Conservation (phyloP, 2,329 filamentous ascomycete species). For the Fusarium albidum region DNA sequence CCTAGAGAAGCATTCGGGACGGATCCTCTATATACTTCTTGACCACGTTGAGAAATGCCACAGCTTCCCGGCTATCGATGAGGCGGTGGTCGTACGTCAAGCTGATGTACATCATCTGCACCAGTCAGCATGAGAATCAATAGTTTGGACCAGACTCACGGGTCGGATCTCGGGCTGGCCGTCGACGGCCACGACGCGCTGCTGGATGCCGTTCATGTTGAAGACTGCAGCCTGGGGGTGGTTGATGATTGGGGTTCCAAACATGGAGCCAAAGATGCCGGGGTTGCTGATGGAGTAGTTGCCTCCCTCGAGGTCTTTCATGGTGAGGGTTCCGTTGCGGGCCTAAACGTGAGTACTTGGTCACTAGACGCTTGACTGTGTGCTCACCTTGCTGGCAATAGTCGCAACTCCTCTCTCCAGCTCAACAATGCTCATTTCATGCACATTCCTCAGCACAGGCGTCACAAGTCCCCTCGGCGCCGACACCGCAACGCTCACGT, state of each 20-base stretch:
- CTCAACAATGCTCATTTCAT: conserved; percentile 50
- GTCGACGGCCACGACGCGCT: conserved; percentile 64
- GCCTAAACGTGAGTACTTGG: too few relatives aligned
- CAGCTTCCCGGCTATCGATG: conserved; percentile 67
- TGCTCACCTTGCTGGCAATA: conserved; percentile 71
- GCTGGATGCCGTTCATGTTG: conserved; percentile 66
- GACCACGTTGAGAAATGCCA: conserved; percentile 59
- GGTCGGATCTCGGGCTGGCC: conserved; percentile 56
- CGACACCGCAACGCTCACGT: conserved; percentile 77
- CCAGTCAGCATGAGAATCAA: conserved; percentile 37
- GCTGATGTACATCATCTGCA: conserved; percentile 58
- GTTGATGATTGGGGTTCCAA: conserved; percentile 76
- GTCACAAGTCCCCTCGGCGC: conserved; percentile 77
- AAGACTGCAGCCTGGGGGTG: conserved; percentile 73
- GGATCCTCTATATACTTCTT: conserved; percentile 48
- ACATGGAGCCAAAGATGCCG: conserved; percentile 69
- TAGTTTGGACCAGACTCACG: conserved; percentile 23
- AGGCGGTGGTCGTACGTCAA: conserved; percentile 62
- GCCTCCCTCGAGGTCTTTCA: conserved; percentile 78
- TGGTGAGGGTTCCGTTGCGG: conserved; percentile 77
- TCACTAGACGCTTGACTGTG: too few relatives aligned
- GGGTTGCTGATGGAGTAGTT: conserved; percentile 84
- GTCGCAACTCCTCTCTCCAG: conserved; percentile 64
- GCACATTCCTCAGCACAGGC: conserved; percentile 76
- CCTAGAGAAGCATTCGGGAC: conserved; percentile 57